Evolutionary conservation across 2,329 filamentous ascomycete genomes (phyloP).

Genomic region (Talaromyces sp.): DNA sequence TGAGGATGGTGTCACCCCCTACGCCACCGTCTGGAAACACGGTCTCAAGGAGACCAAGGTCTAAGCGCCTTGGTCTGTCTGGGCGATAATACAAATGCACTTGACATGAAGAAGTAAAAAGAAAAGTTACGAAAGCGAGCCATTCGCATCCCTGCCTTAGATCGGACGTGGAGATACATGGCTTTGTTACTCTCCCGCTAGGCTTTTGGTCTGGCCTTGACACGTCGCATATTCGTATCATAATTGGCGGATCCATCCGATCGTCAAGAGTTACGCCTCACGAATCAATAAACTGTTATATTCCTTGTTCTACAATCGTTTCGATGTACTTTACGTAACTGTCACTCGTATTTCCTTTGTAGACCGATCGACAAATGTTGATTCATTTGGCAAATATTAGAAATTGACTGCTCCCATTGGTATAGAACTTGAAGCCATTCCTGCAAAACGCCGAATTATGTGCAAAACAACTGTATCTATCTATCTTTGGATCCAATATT

Average conservation of each 20-base stretch:
- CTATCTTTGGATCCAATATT: no score
- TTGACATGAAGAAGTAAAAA: slow-evolving; percentile 25
- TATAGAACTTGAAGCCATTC: no score
- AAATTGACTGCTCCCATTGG: no score
- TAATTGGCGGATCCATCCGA: slow-evolving; percentile 30
- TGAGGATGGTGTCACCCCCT: slow-evolving; percentile 91
- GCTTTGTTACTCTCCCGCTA: slow-evolving; percentile 13
- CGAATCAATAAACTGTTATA: slow-evolving; percentile 37
- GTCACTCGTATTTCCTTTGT: no score
- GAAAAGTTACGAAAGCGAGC: slow-evolving; percentile 25
- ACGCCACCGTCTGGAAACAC: slow-evolving; percentile 91
- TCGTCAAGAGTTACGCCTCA: slow-evolving; percentile 40
- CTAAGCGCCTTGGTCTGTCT: slow-evolving; percentile 51
- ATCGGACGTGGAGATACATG: slow-evolving; percentile 12
- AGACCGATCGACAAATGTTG: no score
- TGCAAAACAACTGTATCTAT: no score
- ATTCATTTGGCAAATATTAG: no score
- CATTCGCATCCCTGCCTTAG: slow-evolving; percentile 15
- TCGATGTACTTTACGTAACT: no score
- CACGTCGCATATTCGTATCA: slow-evolving; percentile 32
- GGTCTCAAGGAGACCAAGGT: slow-evolving; percentile 89
- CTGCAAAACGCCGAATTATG: neutral
- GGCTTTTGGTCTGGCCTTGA: slow-evolving; percentile 24
- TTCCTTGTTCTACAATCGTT: neutral
- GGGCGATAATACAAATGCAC: slow-evolving; percentile 23